Percentiles rank a stretch among this genome's conserved stretches.
Evolutionary conservation across 208 protist species (phyloP).

Genomic region (Balamuthia mandrillaris): DNA sequence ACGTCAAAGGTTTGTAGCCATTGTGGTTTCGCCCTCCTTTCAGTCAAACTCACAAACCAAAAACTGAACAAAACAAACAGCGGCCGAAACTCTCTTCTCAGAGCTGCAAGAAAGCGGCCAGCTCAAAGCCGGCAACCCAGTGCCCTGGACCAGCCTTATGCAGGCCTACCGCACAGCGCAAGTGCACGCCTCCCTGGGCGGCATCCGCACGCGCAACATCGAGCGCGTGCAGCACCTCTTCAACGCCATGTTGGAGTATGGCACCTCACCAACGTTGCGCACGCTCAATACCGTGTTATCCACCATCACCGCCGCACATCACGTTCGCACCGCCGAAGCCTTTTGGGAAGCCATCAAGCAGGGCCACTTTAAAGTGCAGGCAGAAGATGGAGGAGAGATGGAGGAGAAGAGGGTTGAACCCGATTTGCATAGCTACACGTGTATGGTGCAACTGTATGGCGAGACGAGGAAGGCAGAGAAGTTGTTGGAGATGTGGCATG

Average conservation of each 20-base stretch:
- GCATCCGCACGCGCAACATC: not conserved
- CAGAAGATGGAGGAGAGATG: not conserved
- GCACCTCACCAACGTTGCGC: not conserved
- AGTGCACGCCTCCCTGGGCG: not conserved
- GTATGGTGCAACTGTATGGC: not conserved
- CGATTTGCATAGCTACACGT: not conserved
- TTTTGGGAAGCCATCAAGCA: not conserved
- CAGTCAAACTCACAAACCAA: not conserved
- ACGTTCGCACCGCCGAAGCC: not conserved
- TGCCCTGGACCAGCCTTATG: not conserved
- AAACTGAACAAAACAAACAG: not conserved
- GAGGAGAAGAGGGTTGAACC: not conserved
- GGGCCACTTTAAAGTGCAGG: too few species aligned
- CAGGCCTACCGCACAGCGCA: not conserved
- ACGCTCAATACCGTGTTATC: not conserved
- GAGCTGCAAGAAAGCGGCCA: too few species aligned
- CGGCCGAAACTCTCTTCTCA: too few species aligned
- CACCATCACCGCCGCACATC: not conserved
- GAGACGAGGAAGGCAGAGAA: not conserved
- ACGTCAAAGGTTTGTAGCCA: too few species aligned
- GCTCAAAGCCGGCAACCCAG: not conserved
- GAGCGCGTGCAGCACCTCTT: not conserved
- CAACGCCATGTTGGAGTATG: not conserved
- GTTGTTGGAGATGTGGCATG: not conserved
- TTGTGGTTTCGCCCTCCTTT: not conserved